Percentiles rank a stretch among this genome's conserved stretches.
phyloP scores from a whole-genome alignment of 352 stramenopile genomes.

The Globisporangium apiculatum region DNA sequence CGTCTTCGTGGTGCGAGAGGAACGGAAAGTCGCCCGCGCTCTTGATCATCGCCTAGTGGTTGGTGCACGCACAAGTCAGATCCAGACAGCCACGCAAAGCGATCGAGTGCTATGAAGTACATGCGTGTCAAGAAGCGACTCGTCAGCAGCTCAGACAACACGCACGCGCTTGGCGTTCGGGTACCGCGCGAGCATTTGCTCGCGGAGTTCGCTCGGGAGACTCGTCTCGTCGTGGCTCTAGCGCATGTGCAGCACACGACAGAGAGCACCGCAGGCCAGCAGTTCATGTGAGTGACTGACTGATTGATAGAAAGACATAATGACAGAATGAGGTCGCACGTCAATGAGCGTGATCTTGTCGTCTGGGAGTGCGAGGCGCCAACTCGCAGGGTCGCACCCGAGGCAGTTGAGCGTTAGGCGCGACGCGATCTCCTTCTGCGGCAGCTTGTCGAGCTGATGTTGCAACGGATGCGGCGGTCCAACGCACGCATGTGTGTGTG shows the following conservation, averaged over 20 bases:
- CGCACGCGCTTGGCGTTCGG: conserved; percentile 44
- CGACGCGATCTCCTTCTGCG: conserved; percentile 62
- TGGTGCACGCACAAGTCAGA: background rate
- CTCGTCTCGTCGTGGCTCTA: conserved; percentile 57
- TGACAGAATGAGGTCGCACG: conserved; percentile 14
- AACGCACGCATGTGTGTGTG: background rate
- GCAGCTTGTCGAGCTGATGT: conserved; percentile 34
- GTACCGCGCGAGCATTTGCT: conserved; percentile 38
- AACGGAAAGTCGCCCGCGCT: conserved; percentile 62
- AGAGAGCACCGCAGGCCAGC: conserved; percentile 1
- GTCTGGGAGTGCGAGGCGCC: conserved; percentile 35
- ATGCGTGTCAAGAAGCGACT: too few species aligned
- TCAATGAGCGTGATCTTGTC: conserved; percentile 60
- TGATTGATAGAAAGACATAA: background rate
- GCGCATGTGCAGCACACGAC: background rate
- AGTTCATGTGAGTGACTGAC: background rate
- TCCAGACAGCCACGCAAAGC: background rate
- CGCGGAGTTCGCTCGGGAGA: conserved; percentile 28
- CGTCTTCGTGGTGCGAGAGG: conserved; percentile 64
- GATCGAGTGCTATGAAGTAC: too few species aligned
- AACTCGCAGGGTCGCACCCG: conserved; percentile 37
- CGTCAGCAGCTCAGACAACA: background rate
- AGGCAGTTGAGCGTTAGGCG: conserved; percentile 54
- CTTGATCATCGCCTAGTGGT: conserved; percentile 57
- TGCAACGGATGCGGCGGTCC: background rate